Evolutionary conservation across 495 filamentous ascomycete genomes (phyloP), one percentile per base, ranked within the genome.

Genomic region (Xylaria sp.): DNA sequence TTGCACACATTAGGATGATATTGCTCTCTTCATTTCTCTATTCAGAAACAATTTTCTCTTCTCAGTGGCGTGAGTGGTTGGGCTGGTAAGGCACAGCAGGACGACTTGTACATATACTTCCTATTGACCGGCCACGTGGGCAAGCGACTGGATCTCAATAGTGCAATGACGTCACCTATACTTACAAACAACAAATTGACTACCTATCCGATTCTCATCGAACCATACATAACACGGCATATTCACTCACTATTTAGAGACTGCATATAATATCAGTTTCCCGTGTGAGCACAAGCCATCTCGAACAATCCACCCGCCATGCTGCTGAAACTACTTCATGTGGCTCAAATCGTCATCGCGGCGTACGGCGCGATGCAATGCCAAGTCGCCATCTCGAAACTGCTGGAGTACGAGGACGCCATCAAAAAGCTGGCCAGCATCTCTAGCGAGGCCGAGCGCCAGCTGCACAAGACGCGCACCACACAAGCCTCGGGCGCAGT

Each of bases 381-480:
- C 46, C 84, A 81, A 75, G 68, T 76, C 37, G 81, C 82, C 69
- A 85, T 85, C 72, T 78, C 69, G 50, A 80, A 81, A 43, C 76
- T 85, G 0, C 80, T 65, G 5, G 74, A 78, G 40, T 85, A 85
- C 74, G 82, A 86, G 70, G 69, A 79, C 31, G 74, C 77, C 29
- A 73, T 72, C 37, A 76, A 85, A 65, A 82, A 80, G 53, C 79
- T 82, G 1, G 84, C 84, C 4, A 72, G 82, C 46, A 75, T 80
- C 70, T 82, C 82, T 5, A 75, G 76, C 40, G 80, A 72, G 19
- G 84, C 76, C 5, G 80, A 75, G 24, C 61, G 79, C 15, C 79
- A 83, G 35, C 74, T 85, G 24, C 66, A 76, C 46, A 81, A 80
- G 73, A 86, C 84, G 17, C 73, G 82, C 61, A 79, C 75, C 1